phyloP scores from a whole-genome alignment of 768 basidiomycete species.

The Mycena kentingensis region DNA sequence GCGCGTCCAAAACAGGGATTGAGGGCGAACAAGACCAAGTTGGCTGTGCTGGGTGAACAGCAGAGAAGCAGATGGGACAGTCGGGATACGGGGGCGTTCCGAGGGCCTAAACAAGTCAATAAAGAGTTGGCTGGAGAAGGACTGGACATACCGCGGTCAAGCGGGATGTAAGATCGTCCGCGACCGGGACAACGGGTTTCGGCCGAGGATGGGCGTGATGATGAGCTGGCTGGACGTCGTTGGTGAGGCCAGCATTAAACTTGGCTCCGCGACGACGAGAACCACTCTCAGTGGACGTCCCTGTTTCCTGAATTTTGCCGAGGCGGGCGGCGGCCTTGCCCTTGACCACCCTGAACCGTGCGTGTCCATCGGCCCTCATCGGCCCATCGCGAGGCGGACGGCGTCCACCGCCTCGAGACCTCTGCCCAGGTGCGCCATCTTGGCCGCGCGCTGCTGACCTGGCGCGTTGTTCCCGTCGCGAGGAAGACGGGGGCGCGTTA shows the following conservation, averaged over 20 bases:
- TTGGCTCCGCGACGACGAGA: constrained; percentile 33
- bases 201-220: constrained; percentile 9
- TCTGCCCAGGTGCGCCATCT: background rate
- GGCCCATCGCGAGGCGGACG: background rate
- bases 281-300: background rate
- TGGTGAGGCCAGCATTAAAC: constrained; percentile 40
- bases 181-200: constrained; percentile 32
- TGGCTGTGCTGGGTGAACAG: constrained; percentile 75
- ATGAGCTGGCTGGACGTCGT: constrained; percentile 3
- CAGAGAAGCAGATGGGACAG: constrained; percentile 81
- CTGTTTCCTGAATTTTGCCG: too few species aligned
- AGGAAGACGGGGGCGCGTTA: background rate
- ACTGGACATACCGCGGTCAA: too few species aligned
- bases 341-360: too few species aligned
- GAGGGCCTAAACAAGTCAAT: too few species aligned
- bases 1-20: constrained; percentile 44
- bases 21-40: constrained; percentile 88
- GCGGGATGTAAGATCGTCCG: constrained; percentile 73
- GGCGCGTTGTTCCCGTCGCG: background rate
- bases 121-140: too few species aligned
- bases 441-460: background rate
- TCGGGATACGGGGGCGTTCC: constrained; percentile 73
- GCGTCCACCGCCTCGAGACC: background rate
- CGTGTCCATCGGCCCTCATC: background rate
- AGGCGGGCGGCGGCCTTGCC: too few species aligned